Base-by-base conservation (phyloP, 176 grass and related monocot genomes). In the maize (Zea mays) region DNA sequence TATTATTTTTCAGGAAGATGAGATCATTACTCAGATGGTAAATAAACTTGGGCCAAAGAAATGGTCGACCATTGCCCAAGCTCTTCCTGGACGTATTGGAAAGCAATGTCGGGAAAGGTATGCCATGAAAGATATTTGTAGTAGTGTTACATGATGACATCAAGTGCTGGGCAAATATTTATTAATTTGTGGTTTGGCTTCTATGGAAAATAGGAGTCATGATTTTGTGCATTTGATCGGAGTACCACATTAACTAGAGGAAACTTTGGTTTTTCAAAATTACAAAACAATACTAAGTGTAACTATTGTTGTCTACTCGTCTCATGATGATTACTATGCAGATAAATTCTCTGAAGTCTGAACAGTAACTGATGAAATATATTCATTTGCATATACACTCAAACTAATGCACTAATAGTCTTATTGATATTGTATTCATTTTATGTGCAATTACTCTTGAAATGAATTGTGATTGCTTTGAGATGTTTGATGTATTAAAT, bases 91-190 rank as follows among this genome's bases (percentile, higher is more conserved):
- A 73, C 90, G 93, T 41, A 97, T 97, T 27, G 93, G 93, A 50
- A 97, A 97, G 66, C 93, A 97, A 89, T 97, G 93, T 8, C 84
- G 93, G 5, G 93, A 97, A 84, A 89, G 93, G 93, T 93, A 97
- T 81, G 50, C 7, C 55, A 88, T 41, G 73, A 33, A 44, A 80
- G 68, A 55, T 73, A 71, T 20, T 3, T 37, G 8, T 77, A 75
- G n/a, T 51, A 39, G 2, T 70, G 55, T 58, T 58, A 58, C n/a
- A 21, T 57, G 54, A 8, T 57, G 54, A 20, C 20, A 57, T 57
- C n/a, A 57, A 46, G 3, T 39, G 16, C 34, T 49, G 7, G 34
- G 49, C 4, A 44, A 63, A 16, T 20, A 11, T 51, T 49, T 64
- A 5, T 62, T 63, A 8, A 6, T 72, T 73, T 10, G 2, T 44